phyloP scores from a whole-genome alignment of 176 grass and related monocot genomes.

The Rhynchospora breviuscula region DNA sequence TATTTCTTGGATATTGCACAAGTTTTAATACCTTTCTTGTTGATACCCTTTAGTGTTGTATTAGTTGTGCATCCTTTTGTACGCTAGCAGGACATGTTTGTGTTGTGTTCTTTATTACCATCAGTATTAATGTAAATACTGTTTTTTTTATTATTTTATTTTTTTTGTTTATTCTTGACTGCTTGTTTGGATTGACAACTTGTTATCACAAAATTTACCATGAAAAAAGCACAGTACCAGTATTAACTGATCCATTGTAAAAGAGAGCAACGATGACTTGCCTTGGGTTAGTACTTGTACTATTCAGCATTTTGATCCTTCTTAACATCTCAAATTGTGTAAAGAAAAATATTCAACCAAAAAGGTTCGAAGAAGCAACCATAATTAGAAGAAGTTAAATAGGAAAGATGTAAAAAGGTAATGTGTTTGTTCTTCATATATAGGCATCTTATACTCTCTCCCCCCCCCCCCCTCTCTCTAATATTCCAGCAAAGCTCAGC shows the following conservation, averaged over 20 bases:
- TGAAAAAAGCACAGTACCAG: neutral
- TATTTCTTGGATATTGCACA: neutral
- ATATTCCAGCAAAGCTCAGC: slow-evolving; percentile 84
- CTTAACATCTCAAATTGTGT: neutral
- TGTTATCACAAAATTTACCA: neutral
- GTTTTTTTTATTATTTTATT: neutral
- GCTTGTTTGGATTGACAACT: neutral
- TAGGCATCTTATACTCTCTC: neutral
- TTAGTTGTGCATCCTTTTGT: neutral
- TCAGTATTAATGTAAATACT: neutral
- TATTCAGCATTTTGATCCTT: neutral
- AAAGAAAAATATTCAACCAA: neutral
- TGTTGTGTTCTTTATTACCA: neutral
- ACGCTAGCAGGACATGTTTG: neutral
- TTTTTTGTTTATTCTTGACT: neutral
- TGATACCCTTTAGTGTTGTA: neutral
- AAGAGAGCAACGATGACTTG: neutral
- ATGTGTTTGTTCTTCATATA: neutral
- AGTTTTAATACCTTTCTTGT: neutral
- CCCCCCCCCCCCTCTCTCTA: neutral
- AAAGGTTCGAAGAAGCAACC: neutral
- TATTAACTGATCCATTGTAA: neutral
- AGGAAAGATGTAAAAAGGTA: neutral
- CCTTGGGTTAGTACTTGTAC: neutral
- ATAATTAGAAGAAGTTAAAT: too few relatives aligned